Percentiles rank a stretch among this genome's conserved stretches.
phyloP scores from a whole-genome alignment of 305 asterid genomes.

The Fraxinus greggii region DNA sequence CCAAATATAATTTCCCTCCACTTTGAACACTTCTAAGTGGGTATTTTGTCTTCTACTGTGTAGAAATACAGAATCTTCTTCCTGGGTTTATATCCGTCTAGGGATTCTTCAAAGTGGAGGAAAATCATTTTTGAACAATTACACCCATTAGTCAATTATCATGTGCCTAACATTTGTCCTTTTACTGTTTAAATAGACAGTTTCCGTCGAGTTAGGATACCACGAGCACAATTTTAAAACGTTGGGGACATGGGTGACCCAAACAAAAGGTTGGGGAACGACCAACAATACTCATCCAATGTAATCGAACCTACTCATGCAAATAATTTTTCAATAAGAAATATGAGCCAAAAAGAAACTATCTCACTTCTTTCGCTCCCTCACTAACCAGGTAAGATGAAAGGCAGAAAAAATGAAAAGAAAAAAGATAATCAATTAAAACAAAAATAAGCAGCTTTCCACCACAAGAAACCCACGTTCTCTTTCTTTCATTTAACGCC shows the following conservation, averaged over 20 bases:
- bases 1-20: neutral
- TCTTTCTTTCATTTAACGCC: neutral
- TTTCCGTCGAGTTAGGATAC: neutral
- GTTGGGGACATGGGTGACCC: neutral
- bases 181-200: neutral
- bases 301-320: neutral
- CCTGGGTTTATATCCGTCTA: neutral
- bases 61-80: neutral
- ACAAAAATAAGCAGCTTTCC: neutral
- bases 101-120: neutral
- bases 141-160: neutral
- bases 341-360: neutral
- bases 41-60: neutral
- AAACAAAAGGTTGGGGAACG: neutral
- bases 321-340: neutral
- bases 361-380: neutral
- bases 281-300: neutral
- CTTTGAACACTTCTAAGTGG: neutral
- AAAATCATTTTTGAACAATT: neutral
- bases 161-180: neutral
- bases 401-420: neutral
- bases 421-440: neutral
- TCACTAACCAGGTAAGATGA: neutral
- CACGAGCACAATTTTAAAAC: neutral
- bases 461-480: neutral